These are phyloP conservation scores for Diutina neorugosa DNA, from an alignment of 1,139 yeast species.

Conservation along the genomic window DNA sequence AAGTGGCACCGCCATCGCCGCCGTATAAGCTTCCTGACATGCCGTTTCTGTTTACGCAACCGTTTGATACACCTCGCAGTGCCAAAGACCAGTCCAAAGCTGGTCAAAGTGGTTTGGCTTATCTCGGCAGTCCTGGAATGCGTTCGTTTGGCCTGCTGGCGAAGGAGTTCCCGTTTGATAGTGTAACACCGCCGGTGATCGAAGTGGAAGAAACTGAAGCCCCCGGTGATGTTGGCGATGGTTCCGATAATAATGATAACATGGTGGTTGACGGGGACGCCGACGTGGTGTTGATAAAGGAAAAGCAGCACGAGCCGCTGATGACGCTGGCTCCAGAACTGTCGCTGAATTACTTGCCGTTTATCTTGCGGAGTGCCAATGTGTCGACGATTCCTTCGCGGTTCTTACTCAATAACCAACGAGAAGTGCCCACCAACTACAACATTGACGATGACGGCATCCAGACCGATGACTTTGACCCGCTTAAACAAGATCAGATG, in stretches of 20 bases:
- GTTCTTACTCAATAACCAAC: constrained; percentile 25
- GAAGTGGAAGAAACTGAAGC: background rate
- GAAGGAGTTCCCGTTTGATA: background rate
- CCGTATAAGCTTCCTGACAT: background rate
- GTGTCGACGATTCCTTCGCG: constrained; percentile 44
- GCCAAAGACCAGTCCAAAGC: background rate
- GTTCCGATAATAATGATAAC: background rate
- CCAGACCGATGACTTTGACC: constrained; percentile 22
- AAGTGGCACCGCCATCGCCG: background rate
- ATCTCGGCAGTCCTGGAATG: background rate
- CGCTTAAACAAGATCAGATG: constrained; percentile 18
- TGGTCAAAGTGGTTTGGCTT: background rate
- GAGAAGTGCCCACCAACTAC: constrained; percentile 12
- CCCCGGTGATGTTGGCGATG: background rate
- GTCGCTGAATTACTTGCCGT: constrained; percentile 41
- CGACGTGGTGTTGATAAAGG: background rate
- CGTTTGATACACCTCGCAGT: background rate
- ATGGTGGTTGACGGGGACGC: background rate
- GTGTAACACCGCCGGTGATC: background rate
- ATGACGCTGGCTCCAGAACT: background rate
- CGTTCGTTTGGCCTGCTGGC: background rate
- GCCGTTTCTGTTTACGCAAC: background rate
- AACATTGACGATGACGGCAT: constrained; percentile 27
- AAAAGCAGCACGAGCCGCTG: background rate
- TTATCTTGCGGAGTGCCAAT: constrained; percentile 50